A percentile compares a stretch with the other conserved stretches of the same genome.
These are phyloP conservation scores for Casuarina glauca DNA, from an alignment of 306 rosid species.

Conservation along the genomic window DNA sequence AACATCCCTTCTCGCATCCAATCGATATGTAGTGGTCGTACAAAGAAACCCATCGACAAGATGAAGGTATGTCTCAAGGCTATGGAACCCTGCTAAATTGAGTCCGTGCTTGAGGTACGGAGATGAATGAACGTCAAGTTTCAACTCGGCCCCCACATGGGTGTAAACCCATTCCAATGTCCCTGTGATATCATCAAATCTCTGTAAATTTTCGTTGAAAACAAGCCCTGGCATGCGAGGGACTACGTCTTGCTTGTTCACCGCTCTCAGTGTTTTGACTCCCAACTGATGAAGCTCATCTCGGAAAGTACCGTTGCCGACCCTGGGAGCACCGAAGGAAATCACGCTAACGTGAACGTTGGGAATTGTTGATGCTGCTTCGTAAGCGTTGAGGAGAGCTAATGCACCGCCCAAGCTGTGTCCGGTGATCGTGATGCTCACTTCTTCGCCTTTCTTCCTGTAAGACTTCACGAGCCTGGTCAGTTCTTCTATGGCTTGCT, in stretches of 20 bases:
- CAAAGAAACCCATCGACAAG: conserved; percentile 58
- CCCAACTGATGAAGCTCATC: conserved; percentile 53
- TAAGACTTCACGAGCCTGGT: conserved; percentile 35
- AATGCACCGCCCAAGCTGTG: conserved; percentile 80
- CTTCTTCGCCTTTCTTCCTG: conserved; percentile 45
- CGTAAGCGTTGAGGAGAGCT: conserved; percentile 61
- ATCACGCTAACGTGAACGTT: conserved; percentile 47
- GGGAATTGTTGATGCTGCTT: conserved; percentile 38
- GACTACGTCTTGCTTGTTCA: conserved; percentile 56
- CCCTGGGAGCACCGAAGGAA: conserved; percentile 75
- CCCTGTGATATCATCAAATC: conserved; percentile 42
- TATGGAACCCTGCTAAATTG: conserved; percentile 52
- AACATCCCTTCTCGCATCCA: conserved; percentile 59
- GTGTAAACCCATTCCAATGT: conserved; percentile 58
- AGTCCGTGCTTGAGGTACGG: conserved; percentile 52
- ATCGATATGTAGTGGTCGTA: conserved; percentile 30
- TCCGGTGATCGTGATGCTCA: conserved; percentile 67
- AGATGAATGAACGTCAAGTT: conserved; percentile 49
- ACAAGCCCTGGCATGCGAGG: conserved; percentile 58
- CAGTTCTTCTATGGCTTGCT: conserved; percentile 58
- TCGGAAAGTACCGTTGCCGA: conserved; percentile 60
- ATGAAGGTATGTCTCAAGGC: conserved; percentile 68
- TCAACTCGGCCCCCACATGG: conserved; percentile 55
- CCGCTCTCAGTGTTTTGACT: conserved; percentile 46
- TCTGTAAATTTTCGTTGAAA: conserved; percentile 46